Base-by-base conservation (phyloP, 345 rosid species). In the Populus davidiana region DNA sequence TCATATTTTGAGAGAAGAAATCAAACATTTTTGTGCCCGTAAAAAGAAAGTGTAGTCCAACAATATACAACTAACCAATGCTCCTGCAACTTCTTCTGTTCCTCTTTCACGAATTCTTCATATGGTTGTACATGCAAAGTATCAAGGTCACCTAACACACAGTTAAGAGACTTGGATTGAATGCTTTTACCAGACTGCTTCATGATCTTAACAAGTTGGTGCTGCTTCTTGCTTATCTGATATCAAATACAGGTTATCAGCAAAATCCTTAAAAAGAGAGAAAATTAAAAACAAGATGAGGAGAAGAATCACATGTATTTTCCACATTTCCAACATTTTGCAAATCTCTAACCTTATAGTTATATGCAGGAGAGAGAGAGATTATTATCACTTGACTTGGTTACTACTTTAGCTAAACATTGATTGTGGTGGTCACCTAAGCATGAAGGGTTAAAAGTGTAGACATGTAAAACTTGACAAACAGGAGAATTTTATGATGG, bases 211-310 rank as follows among this genome's bases (percentile, higher is more conserved):
- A 94, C 92, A 85, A 91, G 88, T 82, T 90, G 87, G 82, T 88
- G 94, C 84, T 93, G 99, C 87, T 87, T 92, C 93, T 91, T 96
- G 90, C 97, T 96, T 84, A 96, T 91, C 99, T 96, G 87, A 89
- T 64, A 83, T 17, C 72, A 64, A 64, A 75, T 36, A 29, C 79
- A 75, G 36, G 52, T 63, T 69, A 72, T 82, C 59, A 81, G 67
- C 76, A 76, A 81, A 75, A 75, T 52, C 74, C 77, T 41, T 62
- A 73, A 70, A 78, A 72, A 78, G 36, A 70, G 16, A 35, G 68
- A 41, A 10, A 10, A 11, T 10, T 41, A 21, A 54, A 0, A 8
- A n/a, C 21, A 21, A 17, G 23, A n/a, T 0, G 20, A 56, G 5
- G 23, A 56, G 25, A 27, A 76, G 21, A 59, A 50, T 20, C 4